Evolutionary conservation across 1,284 basidiomycete genomes (phyloP).

Genomic region (Lignosus rhinocerotis): DNA sequence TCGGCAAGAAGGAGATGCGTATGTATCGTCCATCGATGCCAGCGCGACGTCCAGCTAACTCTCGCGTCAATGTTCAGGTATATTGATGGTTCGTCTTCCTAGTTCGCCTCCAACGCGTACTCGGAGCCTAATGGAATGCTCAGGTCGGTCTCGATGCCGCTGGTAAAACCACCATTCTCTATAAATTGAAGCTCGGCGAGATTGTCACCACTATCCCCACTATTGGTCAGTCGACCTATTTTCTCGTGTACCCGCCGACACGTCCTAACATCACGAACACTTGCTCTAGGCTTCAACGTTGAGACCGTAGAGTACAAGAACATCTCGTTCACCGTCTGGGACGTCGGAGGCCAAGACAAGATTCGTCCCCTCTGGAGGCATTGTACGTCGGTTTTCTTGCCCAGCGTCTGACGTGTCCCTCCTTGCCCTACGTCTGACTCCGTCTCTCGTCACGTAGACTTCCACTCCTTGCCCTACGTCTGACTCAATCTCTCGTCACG

Average conservation of each 20-base stretch:
- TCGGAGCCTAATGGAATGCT: conserved; percentile 5
- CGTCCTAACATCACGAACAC: not conserved
- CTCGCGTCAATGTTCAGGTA: conserved; percentile 47
- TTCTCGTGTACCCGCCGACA: not conserved
- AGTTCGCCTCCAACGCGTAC: conserved; percentile 1
- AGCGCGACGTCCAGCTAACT: conserved; percentile 25
- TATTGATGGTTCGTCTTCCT: conserved; percentile 63
- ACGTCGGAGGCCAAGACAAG: conserved; percentile 88
- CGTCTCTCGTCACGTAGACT: conserved; percentile 61
- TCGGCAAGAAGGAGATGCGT: conserved; percentile 99
- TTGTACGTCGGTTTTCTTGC: conserved; percentile 58
- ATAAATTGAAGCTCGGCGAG: conserved; percentile 98
- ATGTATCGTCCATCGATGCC: conserved; percentile 40
- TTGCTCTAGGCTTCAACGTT: conserved; percentile 86
- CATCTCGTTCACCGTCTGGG: conserved; percentile 91
- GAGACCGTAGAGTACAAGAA: conserved; percentile 95
- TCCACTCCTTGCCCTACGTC: conserved; percentile 56
- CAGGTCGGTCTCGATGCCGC: conserved; percentile 96
- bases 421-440: conserved; percentile 9
- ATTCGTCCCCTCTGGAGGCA: conserved; percentile 97
- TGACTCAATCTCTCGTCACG: conserved; percentile 5
- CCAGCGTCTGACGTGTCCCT: conserved; percentile 24
- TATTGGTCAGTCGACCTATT: conserved; percentile 71
- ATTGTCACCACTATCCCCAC: conserved; percentile 99
- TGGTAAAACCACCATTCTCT: conserved; percentile 97